Evolutionary conservation across 345 rosid genomes (phyloP).

Genomic region (Zanthoxylum bungeanum): DNA sequence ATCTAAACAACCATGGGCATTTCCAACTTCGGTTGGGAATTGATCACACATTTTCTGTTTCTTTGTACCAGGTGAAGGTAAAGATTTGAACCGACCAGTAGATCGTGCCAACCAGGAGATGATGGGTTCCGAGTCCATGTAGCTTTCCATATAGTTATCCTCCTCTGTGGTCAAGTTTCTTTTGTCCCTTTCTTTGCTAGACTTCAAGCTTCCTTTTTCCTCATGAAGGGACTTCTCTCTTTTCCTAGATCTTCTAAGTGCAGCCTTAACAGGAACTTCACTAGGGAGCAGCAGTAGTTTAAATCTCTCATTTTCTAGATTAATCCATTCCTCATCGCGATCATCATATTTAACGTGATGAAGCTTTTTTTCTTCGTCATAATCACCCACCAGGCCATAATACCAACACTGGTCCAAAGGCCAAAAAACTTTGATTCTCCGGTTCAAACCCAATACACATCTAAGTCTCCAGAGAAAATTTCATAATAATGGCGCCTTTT

Average conservation of each 20-base stretch:
- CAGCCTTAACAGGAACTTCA: slow-evolving; percentile 64
- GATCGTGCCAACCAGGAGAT: slow-evolving; percentile 89
- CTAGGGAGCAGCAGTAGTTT: slow-evolving; percentile 78
- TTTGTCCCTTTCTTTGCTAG: slow-evolving; percentile 36
- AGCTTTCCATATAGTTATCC: slow-evolving; percentile 44
- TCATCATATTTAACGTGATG: slow-evolving; percentile 97
- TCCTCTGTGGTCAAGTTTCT: slow-evolving; percentile 40
- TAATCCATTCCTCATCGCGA: slow-evolving; percentile 97
- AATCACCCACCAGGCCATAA: slow-evolving; percentile 71
- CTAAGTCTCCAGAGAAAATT: slow-evolving; percentile 62
- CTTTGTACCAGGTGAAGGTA: slow-evolving; percentile 44
- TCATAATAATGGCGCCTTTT: slow-evolving; percentile 89
- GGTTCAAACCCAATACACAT: slow-evolving; percentile 70
- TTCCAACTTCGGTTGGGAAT: slow-evolving; percentile 25
- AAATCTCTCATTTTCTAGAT: slow-evolving; percentile 76
- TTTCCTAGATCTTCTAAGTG: slow-evolving; percentile 36
- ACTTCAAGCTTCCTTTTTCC: slow-evolving; percentile 34
- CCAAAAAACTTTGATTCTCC: slow-evolving; percentile 87
- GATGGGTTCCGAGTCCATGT: slow-evolving; percentile 85
- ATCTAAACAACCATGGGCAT: slow-evolving; percentile 26
- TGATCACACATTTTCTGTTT: slow-evolving; percentile 43
- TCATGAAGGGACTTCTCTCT: slow-evolving; percentile 32
- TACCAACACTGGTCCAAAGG: slow-evolving; percentile 96
- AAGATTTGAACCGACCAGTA: slow-evolving; percentile 49
- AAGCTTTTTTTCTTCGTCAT: slow-evolving; percentile 65